Percentiles rank a stretch among this genome's conserved stretches.
These are phyloP conservation scores for Alternaria triticina DNA, from an alignment of 2,329 filamentous ascomycete genomes.

Conservation along the genomic window DNA sequence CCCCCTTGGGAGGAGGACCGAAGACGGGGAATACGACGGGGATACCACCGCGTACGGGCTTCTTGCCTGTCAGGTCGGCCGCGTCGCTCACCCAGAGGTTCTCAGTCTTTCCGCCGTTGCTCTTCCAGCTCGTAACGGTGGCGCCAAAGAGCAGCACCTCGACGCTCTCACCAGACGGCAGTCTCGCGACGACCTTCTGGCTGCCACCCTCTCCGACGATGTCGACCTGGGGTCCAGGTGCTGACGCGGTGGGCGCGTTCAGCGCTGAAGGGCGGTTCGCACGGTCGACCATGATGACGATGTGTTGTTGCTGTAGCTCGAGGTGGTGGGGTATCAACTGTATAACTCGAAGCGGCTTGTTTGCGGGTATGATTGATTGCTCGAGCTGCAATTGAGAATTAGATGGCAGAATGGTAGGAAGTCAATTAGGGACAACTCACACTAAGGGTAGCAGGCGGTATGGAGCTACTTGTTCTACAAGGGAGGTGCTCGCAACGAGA, in stretches of 20 bases:
- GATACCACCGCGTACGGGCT: constrained; percentile 89
- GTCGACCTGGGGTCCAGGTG: constrained; percentile 71
- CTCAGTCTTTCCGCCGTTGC: constrained; percentile 72
- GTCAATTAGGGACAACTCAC: constrained; percentile 7
- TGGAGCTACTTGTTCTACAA: constrained; percentile 8
- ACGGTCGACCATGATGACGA: constrained; percentile 73
- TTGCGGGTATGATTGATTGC: neutral
- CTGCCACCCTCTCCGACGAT: constrained; percentile 76
- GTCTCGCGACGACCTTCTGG: constrained; percentile 74
- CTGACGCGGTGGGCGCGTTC: constrained; percentile 64
- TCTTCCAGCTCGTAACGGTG: constrained; percentile 93
- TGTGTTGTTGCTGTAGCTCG: constrained; percentile 8
- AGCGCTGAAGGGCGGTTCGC: constrained; percentile 81
- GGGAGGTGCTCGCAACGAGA: constrained; percentile 18
- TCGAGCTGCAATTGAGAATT: neutral
- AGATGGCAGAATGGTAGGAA: neutral
- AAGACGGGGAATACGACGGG: constrained; percentile 95
- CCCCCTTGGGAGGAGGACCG: constrained; percentile 73
- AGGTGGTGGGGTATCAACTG: constrained; percentile 6
- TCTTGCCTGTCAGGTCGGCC: constrained; percentile 82
- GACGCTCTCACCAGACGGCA: constrained; percentile 86
- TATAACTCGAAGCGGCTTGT: neutral
- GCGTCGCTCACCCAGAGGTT: constrained; percentile 85
- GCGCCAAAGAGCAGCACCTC: constrained; percentile 89
- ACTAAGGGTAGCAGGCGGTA: constrained; percentile 14